phyloP scores from a whole-genome alignment of 108 stramenopile genomes.

The Seminavis robusta region DNA sequence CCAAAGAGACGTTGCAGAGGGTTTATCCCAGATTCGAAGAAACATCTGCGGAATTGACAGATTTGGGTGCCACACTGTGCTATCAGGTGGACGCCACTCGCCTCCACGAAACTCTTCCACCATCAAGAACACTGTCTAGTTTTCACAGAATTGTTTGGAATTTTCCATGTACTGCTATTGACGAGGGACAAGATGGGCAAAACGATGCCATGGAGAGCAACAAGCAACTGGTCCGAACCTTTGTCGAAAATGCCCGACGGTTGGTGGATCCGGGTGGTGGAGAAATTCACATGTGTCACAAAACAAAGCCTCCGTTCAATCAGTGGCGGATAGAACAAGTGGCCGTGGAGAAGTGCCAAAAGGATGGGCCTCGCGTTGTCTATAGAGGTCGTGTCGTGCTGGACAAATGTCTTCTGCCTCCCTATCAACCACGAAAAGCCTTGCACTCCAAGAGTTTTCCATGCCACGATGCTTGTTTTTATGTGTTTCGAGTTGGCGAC shows the following conservation, averaged over 20 bases:
- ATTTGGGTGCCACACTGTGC: slow-evolving; percentile 26
- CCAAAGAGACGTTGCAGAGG: slow-evolving; percentile 35
- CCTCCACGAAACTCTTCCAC: slow-evolving; percentile 46
- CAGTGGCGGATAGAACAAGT: slow-evolving; percentile 82
- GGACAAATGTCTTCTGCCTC: slow-evolving; percentile 63
- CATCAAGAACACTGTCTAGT: neutral
- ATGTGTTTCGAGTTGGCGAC: slow-evolving; percentile 55
- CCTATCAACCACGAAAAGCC: slow-evolving; percentile 85
- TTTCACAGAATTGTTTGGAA: slow-evolving; percentile 88
- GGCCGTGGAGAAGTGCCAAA: slow-evolving; percentile 18
- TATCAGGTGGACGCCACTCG: slow-evolving; percentile 83
- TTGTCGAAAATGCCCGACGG: slow-evolving; percentile 40
- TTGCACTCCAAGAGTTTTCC: slow-evolving; percentile 84
- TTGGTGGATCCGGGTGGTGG: slow-evolving; percentile 35
- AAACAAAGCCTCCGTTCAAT: slow-evolving; percentile 88
- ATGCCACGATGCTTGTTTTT: slow-evolving; percentile 86
- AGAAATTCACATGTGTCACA: slow-evolving; percentile 84
- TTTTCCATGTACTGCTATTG: slow-evolving; percentile 87
- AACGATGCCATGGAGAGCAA: slow-evolving; percentile 84
- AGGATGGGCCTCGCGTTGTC: too few species aligned
- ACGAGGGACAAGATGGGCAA: slow-evolving; percentile 86
- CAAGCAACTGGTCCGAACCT: slow-evolving; percentile 58
- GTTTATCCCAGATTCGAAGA: slow-evolving; percentile 69
- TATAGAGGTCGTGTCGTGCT: slow-evolving; percentile 69
- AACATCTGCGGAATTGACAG: slow-evolving; percentile 39